These are phyloP conservation scores for Fraxinus floribunda DNA, from an alignment of 305 asterid genomes.

Conservation along the genomic window DNA sequence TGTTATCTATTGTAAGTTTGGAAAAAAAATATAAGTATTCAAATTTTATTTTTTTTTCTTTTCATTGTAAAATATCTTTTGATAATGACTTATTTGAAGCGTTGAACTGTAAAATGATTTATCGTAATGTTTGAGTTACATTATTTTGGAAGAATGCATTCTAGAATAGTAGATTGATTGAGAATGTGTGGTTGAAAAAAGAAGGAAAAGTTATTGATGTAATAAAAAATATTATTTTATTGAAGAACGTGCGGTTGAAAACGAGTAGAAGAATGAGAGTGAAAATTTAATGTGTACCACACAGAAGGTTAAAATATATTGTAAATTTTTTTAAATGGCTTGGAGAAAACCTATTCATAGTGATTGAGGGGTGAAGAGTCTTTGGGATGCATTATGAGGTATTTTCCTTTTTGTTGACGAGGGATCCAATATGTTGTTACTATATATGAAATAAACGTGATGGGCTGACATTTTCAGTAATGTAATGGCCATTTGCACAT, in stretches of 20 bases:
- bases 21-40: background rate
- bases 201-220: too few species aligned
- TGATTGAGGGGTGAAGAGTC: constrained; percentile 5
- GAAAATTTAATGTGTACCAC: too few species aligned
- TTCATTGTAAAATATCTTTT: background rate
- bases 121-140: background rate
- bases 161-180: too few species aligned
- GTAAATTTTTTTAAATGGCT: background rate
- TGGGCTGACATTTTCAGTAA: constrained; percentile 38
- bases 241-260: too few species aligned
- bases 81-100: background rate
- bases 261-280: too few species aligned
- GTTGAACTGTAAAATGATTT: background rate
- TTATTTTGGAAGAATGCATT: too few species aligned
- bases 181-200: too few species aligned
- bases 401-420: background rate
- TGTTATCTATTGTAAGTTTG: background rate
- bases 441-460: constrained; percentile 22
- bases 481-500: constrained; percentile 44
- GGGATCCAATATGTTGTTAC: background rate
- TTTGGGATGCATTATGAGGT: background rate
- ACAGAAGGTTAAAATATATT: background rate
- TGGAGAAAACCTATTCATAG: background rate
- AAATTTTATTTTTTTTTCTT: background rate
- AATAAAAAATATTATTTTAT: too few species aligned